phyloP scores from a whole-genome alignment of 495 filamentous ascomycete genomes.

The Penicillium macrosclerotiorum region DNA sequence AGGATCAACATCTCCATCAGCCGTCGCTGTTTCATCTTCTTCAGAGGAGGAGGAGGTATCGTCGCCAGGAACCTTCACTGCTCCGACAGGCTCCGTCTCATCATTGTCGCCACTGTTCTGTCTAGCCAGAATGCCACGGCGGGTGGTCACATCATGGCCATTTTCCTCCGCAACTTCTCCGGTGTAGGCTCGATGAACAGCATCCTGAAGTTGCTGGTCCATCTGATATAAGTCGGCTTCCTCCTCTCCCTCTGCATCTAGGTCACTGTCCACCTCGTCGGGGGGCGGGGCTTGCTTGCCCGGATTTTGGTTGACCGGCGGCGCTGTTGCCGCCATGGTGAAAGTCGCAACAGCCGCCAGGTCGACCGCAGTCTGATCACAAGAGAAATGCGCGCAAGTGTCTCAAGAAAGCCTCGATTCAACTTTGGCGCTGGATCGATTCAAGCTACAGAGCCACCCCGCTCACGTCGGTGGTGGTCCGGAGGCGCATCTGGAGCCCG shows the following conservation, averaged over 20 bases:
- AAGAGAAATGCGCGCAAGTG: constrained; percentile 6
- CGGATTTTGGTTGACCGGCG: constrained; percentile 41
- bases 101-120: constrained; percentile 44
- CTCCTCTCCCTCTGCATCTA: constrained; percentile 54
- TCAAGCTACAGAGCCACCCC: constrained; percentile 29
- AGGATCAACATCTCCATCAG: constrained; percentile 45
- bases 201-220: constrained; percentile 48
- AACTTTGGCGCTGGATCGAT: constrained; percentile 10
- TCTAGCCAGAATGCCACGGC: too few species aligned
- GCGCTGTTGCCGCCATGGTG: constrained; percentile 50
- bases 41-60: constrained; percentile 46
- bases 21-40: constrained; percentile 30
- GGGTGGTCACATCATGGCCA: constrained; percentile 25
- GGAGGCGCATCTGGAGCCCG: constrained; percentile 26
- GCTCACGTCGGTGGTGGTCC: constrained; percentile 29
- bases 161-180: constrained; percentile 48
- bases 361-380: constrained; percentile 21
- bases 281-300: constrained; percentile 32
- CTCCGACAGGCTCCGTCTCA: constrained; percentile 64
- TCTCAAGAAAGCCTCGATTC: constrained; percentile 8
- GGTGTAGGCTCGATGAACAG: constrained; percentile 53
- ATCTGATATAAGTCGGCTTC: constrained; percentile 48
- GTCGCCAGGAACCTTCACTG: constrained; percentile 66
- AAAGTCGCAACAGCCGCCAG: constrained; percentile 47
- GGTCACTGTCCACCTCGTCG: constrained; percentile 46